Evolutionary conservation across 331 rosid genomes (phyloP).

Genomic region (Malus hybrid): DNA sequence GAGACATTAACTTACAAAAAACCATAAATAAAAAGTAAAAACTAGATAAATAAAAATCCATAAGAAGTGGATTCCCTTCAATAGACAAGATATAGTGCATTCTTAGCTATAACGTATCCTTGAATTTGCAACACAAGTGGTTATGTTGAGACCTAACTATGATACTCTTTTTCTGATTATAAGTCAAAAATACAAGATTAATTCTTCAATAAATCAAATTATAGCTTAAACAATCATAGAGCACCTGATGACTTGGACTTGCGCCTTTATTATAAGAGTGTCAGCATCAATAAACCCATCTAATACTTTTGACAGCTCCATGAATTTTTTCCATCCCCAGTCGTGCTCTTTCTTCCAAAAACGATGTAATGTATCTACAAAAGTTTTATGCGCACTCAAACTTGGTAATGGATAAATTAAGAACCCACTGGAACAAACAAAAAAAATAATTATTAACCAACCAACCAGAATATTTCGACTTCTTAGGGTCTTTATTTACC

Average conservation of each 20-base stretch:
- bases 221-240: conserved; percentile 9
- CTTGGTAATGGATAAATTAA: background rate
- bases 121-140: background rate
- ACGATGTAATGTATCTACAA: conserved; percentile 91
- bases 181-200: background rate
- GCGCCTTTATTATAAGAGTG: conserved; percentile 93
- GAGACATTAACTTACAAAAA: background rate
- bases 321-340: conserved; percentile 99
- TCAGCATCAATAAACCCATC: conserved; percentile 96
- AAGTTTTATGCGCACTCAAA: conserved; percentile 15
- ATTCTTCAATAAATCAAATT: background rate
- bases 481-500: conserved; percentile 95
- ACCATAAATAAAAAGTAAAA: background rate
- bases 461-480: conserved; percentile 97
- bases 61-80: background rate
- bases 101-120: background rate
- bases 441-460: conserved; percentile 11
- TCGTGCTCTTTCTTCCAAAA: conserved; percentile 99
- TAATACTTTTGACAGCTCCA: conserved; percentile 92
- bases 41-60: background rate
- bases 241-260: conserved; percentile 98
- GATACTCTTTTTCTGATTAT: background rate
- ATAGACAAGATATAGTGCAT: background rate
- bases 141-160: background rate
- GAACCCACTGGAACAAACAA: conserved; percentile 13